Base-by-base conservation (phyloP, 176 grass and related monocot species). In the Hyparrhenia diplandra region DNA sequence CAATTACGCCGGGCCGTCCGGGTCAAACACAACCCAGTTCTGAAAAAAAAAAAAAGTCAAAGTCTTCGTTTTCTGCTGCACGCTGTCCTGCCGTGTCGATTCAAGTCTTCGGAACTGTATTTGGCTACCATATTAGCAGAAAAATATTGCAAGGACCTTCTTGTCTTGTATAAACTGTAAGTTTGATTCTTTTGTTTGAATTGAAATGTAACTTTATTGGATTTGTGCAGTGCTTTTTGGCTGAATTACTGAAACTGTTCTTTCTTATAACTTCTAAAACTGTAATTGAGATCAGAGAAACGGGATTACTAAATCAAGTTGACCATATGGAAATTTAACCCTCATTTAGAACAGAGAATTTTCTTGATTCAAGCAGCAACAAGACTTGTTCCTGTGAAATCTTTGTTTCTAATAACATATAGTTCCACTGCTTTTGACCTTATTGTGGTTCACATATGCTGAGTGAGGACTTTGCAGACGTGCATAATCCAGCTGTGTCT, bases 1-100 rank as follows among this genome's bases (percentile, higher is more conserved):
- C 43, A 75, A 78, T 64, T 37, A 76, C 85, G 76, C 71, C 76
- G 89, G 89, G 8, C 3, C 77, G 58, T 64, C 88, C 10, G 80
- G 84, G 80, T 87, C 84, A 71, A 90, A 87, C 80, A 87, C 88
- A 14, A 87, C 88, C 47, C 84, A 90, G 52, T 90, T 90, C 84
- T 76, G 1, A 25, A 23, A 71, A 16, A 20, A 23, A n/a, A 9
- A n/a, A 9, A 21, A 57, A 57, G 80, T 83, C 84, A 80, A 90
- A 87, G 75, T 83, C 78, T 46, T 59, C 58, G 12, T 9, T 59
- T 47, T n/a, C 52, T 59, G 35, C 32, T n/a, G n/a, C n/a, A 25
- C 9, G 40, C 25, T 40, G n/a, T 16, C 2, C 2, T 9, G 16
- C 36, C 2, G n/a, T 4, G 5, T 70, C 31, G 52, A 32, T 69